phyloP scores from a whole-genome alignment of 2,329 filamentous ascomycete species.

The Scedosporium apiospermum region DNA sequence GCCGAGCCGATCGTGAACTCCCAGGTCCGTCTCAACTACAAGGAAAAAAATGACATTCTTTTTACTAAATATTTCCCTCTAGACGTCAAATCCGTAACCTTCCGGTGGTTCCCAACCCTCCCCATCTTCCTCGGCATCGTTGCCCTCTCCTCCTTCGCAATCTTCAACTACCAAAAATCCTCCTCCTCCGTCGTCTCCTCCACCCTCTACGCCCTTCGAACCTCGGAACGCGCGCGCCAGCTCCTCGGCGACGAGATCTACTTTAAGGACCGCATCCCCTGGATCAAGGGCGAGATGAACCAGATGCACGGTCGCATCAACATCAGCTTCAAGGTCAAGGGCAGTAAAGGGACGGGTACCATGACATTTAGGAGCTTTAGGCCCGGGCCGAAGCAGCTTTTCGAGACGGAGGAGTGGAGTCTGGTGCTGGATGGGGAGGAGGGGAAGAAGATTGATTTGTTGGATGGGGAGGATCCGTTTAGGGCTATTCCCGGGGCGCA shows the following conservation, averaged over 20 bases:
- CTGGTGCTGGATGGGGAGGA: constrained; percentile 53
- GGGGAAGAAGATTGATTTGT: constrained; percentile 54
- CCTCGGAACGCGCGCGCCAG: constrained; percentile 62
- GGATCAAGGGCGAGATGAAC: constrained; percentile 83
- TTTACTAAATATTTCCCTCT: neutral
- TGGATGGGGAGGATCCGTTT: constrained; percentile 66
- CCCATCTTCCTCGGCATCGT: constrained; percentile 73
- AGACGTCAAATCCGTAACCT: constrained; percentile 15
- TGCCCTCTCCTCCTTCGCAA: constrained; percentile 63
- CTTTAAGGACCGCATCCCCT: constrained; percentile 68
- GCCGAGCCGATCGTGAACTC: constrained; percentile 55
- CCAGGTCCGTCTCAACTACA: constrained; percentile 37
- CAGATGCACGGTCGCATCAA: constrained; percentile 87
- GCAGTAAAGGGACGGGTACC: constrained; percentile 57
- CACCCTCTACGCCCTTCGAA: constrained; percentile 86
- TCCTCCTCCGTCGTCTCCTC: constrained; percentile 80
- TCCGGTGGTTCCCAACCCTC: constrained; percentile 62
- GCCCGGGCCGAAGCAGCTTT: constrained; percentile 50
- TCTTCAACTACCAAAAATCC: constrained; percentile 99
- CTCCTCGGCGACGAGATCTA: constrained; percentile 81
- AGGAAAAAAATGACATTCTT: neutral
- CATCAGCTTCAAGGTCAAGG: constrained; percentile 79
- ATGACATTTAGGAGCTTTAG: constrained; percentile 77
- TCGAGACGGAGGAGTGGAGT: constrained; percentile 87
- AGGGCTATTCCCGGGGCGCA: constrained; percentile 33